Evolutionary conservation across 495 filamentous ascomycete genomes (phyloP), one percentile per base, ranked within the genome.

Genomic region (Penicillium nucicola): DNA sequence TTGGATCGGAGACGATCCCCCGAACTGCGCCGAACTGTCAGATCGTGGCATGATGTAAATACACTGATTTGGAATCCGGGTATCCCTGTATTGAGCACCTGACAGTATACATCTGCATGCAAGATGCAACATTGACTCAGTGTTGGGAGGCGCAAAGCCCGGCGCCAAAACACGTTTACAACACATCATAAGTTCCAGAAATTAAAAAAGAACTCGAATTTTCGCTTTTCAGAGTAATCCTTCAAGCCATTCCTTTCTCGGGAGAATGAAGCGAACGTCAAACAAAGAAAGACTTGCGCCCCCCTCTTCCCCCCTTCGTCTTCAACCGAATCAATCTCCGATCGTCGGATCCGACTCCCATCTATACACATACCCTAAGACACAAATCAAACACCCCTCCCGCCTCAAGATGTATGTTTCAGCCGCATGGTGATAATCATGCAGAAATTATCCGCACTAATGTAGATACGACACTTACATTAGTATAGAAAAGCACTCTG

Each of bases 21-120:
- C 52, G 52, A 58, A 55, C 52, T 51, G 30, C 52, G 28, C 56
- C 56, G 56, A 56, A 46, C 44, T 45, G 52, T 49, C 43, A 49
- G 19, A 40, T 49, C 32, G 15, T 54, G 39, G 20, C 45, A 46
- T 25, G 25, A 39, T 40, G 18, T 22, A n/a, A n/a, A n/a, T n/a
- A n/a, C n/a, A n/a, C n/a, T n/a, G n/a, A 20, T 18, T 40, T 40
- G 37, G 37, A 20, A 40, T 40, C 2, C 18, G 4, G 1, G 0
- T 23, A 23, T 23, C 2, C 0, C 22, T 48, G 28, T 35, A 39
- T 39, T 39, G 46, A 41, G 11, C 48, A 50, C 40, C 48, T 50
- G 48, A 43, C 19, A 4, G 46, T 48, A 8, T 23, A 10, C 15
- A 10, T n/a, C 25, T 48, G 36, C 25, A 39, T 15, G 45, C 28